phyloP scores from a whole-genome alignment of 148 eudicot species.

The Spergularia bocconei region DNA sequence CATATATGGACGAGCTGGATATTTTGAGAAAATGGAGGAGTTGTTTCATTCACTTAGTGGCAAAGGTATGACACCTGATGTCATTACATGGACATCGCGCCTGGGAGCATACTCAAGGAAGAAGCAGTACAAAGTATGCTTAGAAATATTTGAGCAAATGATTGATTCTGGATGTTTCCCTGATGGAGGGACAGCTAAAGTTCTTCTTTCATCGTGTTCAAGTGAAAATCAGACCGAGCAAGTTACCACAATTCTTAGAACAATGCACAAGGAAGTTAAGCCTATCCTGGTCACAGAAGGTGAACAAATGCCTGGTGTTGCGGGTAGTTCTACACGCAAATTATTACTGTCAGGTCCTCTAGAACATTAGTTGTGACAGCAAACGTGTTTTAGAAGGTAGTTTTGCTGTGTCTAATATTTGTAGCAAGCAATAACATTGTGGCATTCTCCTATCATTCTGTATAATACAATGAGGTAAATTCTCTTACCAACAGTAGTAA shows the following conservation, averaged over 20 bases:
- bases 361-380: neutral
- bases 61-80: constrained; percentile 59
- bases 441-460: too few relatives aligned
- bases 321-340: too few relatives aligned
- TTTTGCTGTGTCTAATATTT: neutral
- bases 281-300: neutral
- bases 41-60: constrained; percentile 42
- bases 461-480: too few relatives aligned
- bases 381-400: too few relatives aligned
- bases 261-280: constrained; percentile 56
- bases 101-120: constrained; percentile 84
- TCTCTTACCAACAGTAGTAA: too few relatives aligned
- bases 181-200: constrained; percentile 85
- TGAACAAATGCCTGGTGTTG: neutral
- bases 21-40: constrained; percentile 77
- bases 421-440: neutral
- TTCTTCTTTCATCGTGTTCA: constrained; percentile 74
- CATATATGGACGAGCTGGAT: constrained; percentile 70
- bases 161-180: constrained; percentile 84
- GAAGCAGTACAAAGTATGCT: constrained; percentile 62
- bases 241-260: constrained; percentile 64
- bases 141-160: constrained; percentile 84
- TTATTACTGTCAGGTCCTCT: neutral
- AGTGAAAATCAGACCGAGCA: constrained; percentile 71
- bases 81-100: constrained; percentile 88